These are phyloP conservation scores for Tuber umbilicatum DNA, from an alignment of 495 filamentous ascomycete species.

Conservation along the genomic window DNA sequence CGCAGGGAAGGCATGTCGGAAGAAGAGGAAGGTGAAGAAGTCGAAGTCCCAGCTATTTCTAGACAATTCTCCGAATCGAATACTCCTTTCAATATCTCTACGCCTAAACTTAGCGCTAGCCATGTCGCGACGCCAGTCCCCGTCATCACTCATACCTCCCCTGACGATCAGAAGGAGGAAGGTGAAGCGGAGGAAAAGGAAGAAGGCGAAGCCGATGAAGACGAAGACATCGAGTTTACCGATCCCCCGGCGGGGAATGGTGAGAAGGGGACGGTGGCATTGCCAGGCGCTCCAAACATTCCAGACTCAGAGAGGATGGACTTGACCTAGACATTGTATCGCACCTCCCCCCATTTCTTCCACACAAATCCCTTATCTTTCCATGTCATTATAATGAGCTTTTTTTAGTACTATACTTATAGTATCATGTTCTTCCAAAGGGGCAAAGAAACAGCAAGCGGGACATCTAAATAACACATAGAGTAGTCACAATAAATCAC, in stretches of 20 bases:
- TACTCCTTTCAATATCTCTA: conserved; percentile 36
- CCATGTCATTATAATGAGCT: not conserved
- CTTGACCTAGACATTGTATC: not conserved
- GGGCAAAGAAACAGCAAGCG: not conserved
- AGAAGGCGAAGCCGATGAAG: conserved; percentile 14
- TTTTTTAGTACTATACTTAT: not conserved
- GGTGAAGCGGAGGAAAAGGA: conserved; percentile 55
- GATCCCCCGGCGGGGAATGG: not conserved
- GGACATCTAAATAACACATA: not conserved
- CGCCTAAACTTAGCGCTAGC: conserved; percentile 43
- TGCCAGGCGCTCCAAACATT: not conserved
- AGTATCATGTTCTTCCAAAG: not conserved
- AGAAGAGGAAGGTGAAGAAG: conserved; percentile 67
- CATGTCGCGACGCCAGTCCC: conserved; percentile 50
- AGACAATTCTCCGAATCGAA: conserved; percentile 29
- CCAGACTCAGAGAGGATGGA: not conserved
- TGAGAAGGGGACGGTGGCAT: not conserved
- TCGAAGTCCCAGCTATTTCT: conserved; percentile 49
- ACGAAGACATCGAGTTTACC: not conserved
- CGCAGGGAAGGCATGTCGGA: conserved; percentile 70
- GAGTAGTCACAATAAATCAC: not conserved
- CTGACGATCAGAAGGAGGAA: conserved; percentile 53
- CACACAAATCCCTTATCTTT: not conserved
- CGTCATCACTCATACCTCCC: conserved; percentile 36
- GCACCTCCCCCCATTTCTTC: not conserved